These are phyloP conservation scores for Sclerotinia borealis DNA, from an alignment of 2,329 filamentous ascomycete species.

Conservation along the genomic window DNA sequence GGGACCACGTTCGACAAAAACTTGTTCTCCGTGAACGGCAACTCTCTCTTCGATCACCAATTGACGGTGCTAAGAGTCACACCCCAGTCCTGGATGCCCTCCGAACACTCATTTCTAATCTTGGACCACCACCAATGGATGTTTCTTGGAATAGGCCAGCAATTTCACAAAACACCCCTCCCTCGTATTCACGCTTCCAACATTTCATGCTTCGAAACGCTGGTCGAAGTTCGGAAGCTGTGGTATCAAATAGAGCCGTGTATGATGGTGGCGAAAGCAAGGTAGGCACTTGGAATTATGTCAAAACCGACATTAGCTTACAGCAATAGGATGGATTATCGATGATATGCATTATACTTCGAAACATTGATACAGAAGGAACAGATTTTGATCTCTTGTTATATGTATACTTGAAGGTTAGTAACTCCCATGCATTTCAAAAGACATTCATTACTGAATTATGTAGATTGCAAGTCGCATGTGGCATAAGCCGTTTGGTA, in stretches of 20 bases:
- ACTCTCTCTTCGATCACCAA: conserved; percentile 49
- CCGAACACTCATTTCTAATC: conserved; percentile 56
- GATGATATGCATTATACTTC: conserved; percentile 62
- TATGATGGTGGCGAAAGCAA: conserved; percentile 68
- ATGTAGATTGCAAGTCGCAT: conserved; percentile 59
- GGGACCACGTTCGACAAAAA: conserved; percentile 62
- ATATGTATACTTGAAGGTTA: conserved; percentile 61
- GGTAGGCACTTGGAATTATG: conserved; percentile 32
- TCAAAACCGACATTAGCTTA: background rate
- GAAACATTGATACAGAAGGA: conserved; percentile 59
- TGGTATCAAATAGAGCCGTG: conserved; percentile 57
- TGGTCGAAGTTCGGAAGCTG: conserved; percentile 58
- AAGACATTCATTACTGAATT: background rate
- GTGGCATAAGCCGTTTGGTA: conserved; percentile 63
- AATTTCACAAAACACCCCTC: conserved; percentile 57
- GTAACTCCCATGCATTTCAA: conserved; percentile 15
- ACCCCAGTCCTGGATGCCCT: conserved; percentile 55
- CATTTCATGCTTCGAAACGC: conserved; percentile 68
- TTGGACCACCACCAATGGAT: conserved; percentile 61
- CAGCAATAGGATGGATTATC: conserved; percentile 52
- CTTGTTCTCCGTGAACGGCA: conserved; percentile 54
- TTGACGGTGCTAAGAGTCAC: conserved; percentile 45
- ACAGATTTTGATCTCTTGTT: conserved; percentile 61
- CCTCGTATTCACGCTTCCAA: conserved; percentile 62
- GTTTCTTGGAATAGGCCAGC: conserved; percentile 64